Percentiles rank a stretch among this genome's conserved stretches.
Conservation (phyloP, 1,284 basidiomycete species). For the Xerocomus nothofagi region DNA sequence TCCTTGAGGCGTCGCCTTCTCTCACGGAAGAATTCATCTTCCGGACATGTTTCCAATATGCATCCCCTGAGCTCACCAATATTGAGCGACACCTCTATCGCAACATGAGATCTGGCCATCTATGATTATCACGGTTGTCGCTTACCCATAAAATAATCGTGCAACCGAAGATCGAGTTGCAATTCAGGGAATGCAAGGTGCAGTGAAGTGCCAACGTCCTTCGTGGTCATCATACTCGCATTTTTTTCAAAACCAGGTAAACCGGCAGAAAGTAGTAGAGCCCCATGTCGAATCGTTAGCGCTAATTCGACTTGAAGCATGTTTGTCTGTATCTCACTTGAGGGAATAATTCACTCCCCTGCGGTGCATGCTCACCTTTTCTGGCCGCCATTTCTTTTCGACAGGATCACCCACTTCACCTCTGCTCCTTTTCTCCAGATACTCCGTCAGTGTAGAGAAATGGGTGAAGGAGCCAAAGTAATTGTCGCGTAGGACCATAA, state of each 20-base stretch:
- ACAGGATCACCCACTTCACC: constrained; percentile 78
- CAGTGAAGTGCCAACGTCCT: constrained; percentile 55
- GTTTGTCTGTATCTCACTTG: constrained; percentile 60
- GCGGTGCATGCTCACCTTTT: constrained; percentile 50
- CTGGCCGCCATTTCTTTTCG: constrained; percentile 72
- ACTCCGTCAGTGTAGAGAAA: constrained; percentile 84
- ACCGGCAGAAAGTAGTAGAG: constrained; percentile 71
- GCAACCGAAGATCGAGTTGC: constrained; percentile 73
- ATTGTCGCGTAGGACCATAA: constrained; percentile 88
- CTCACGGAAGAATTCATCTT: constrained; percentile 41
- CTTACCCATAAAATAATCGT: constrained; percentile 87
- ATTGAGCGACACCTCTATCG: constrained; percentile 77
- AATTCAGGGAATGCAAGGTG: constrained; percentile 64
- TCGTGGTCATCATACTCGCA: constrained; percentile 20
- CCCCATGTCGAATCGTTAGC: constrained; percentile 52
- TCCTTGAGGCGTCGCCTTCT: constrained; percentile 34
- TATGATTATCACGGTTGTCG: background rate
- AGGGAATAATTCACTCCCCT: background rate
- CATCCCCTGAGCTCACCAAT: constrained; percentile 57
- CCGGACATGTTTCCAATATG: constrained; percentile 49
- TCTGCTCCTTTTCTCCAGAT: constrained; percentile 64
- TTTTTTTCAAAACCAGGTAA: constrained; percentile 66
- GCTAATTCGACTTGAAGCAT: constrained; percentile 74
- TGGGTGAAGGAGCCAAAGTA: constrained; percentile 92
- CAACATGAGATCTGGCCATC: constrained; percentile 4